Evolutionary conservation across 2,329 filamentous ascomycete species (phyloP), one percentile per base, ranked within the genome.

Genomic region (Ceratocystis variospora): DNA sequence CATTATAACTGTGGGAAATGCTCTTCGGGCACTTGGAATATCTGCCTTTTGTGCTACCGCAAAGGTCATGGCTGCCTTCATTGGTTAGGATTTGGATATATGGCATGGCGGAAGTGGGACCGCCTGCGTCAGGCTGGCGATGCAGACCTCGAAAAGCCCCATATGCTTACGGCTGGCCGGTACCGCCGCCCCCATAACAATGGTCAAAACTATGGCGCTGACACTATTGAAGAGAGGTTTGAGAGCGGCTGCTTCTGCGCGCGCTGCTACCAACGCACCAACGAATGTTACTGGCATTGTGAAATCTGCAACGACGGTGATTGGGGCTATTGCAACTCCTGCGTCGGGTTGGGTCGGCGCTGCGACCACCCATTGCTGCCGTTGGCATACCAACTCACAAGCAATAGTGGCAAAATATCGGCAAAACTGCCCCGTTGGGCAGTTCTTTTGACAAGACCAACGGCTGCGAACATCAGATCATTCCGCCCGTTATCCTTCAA

Each of bases 271-370:
- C 79, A 82, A 0, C 88, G 85, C 78, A 82, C 90, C 0, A 92
- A 95, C 71, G 83, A 87, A 63, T 94, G 90, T 75, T 96, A 89
- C 75, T 97, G 92, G 93, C 86, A 89, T 69, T 97, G 93, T 74
- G 84, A 88, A 68, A 74, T 81, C 31, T 97, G 93, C 76, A 96
- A 96, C 71, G 86, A 94, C 69, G 93, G 90, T 4, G 92, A 95
- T 72, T 97, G 92, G 92, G 93, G 93, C 0, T 96, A 90, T 73
- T 97, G 93, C 76, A 90, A 92, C 71, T 78, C 81, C 68, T 97
- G 93, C 70, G 90, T 96, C 37, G 92, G 93, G 68, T 85, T 87
- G 73, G 91, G 90, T 17, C 81, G 81, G 68, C 88, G 86, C 68
- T 97, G 93, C 75, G 88, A 86, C 0, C 93, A 97, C 72, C 81